Percentiles rank a stretch among this genome's conserved stretches.
Conservation (phyloP, 805 yeast genomes). For the Kuraishia capsulata region DNA sequence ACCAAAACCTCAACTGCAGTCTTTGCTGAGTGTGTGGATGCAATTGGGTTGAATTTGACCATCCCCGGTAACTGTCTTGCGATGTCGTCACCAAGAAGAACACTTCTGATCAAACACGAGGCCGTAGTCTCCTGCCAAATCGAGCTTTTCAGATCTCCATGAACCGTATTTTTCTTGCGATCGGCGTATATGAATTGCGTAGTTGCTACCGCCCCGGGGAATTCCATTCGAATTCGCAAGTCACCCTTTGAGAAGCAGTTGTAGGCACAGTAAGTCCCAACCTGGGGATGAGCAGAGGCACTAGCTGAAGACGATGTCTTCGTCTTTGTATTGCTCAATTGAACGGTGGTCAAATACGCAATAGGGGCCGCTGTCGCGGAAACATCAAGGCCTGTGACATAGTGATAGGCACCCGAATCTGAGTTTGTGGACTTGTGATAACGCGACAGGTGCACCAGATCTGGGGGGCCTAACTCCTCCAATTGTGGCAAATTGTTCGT, state of each 20-base stretch:
- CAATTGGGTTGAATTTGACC: conserved; percentile 37
- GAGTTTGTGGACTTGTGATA: conserved; percentile 31
- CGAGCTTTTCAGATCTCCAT: conserved; percentile 40
- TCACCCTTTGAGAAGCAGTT: conserved; percentile 71
- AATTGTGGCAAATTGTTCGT: conserved; percentile 31
- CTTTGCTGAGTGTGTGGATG: conserved; percentile 23
- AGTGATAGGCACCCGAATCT: conserved; percentile 48
- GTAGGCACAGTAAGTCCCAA: conserved; percentile 57
- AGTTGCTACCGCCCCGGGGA: conserved; percentile 37
- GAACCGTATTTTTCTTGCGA: conserved; percentile 47
- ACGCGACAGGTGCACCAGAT: conserved; percentile 47
- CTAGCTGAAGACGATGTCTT: too few species aligned
- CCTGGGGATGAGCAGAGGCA: conserved; percentile 16
- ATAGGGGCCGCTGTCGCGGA: conserved; percentile 45
- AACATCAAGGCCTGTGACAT: conserved; percentile 43
- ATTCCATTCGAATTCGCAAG: conserved; percentile 53
- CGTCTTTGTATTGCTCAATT: conserved; percentile 9
- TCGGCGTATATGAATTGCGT: conserved; percentile 40
- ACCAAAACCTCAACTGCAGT: conserved; percentile 29
- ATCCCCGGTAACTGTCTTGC: conserved; percentile 51
- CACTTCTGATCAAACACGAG: conserved; percentile 45
- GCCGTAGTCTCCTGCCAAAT: conserved; percentile 59
- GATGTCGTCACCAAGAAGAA: conserved; percentile 42
- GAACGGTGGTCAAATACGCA: conserved; percentile 41
- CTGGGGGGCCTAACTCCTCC: conserved; percentile 67